Conservation (phyloP, 1,284 basidiomycete genomes). For the Phlebopus sp. region DNA sequence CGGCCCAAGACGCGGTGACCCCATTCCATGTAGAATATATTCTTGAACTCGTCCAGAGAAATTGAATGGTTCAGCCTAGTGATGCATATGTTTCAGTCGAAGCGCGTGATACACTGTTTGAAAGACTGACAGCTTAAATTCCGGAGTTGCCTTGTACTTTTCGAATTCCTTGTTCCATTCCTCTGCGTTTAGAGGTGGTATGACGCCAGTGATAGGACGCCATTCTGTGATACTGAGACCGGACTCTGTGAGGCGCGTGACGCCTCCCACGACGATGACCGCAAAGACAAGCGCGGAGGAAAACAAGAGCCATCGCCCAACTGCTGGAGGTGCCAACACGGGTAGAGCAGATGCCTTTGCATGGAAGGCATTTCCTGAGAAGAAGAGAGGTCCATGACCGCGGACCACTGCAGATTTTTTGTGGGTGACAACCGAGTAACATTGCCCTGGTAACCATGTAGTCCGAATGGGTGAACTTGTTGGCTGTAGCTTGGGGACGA, state of each 20-base stretch:
- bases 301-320: constrained; percentile 80
- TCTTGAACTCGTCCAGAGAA: constrained; percentile 88
- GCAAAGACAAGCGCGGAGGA: constrained; percentile 86
- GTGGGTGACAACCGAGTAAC: constrained; percentile 3
- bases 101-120: background rate
- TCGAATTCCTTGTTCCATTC: constrained; percentile 92
- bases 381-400: constrained; percentile 37
- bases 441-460: constrained; percentile 4
- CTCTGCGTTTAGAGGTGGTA: constrained; percentile 75
- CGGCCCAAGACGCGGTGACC: constrained; percentile 92
- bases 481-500: constrained; percentile 6
- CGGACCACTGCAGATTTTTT: constrained; percentile 13
- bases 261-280: constrained; percentile 93
- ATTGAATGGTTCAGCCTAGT: constrained; percentile 88
- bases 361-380: constrained; percentile 37
- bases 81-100: constrained; percentile 5
- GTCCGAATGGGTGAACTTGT: constrained; percentile 3
- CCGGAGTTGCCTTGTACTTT: constrained; percentile 95
- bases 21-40: constrained; percentile 99
- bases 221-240: constrained; percentile 98
- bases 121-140: constrained; percentile 85
- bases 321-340: constrained; percentile 68
- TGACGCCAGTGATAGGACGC: constrained; percentile 88
- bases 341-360: constrained; percentile 40
- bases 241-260: constrained; percentile 96